Percentiles rank a stretch among this genome's conserved stretches.
These are phyloP conservation scores for Scenedesmus sp. DNA, from an alignment of 163 green algal species.

Conservation along the genomic window DNA sequence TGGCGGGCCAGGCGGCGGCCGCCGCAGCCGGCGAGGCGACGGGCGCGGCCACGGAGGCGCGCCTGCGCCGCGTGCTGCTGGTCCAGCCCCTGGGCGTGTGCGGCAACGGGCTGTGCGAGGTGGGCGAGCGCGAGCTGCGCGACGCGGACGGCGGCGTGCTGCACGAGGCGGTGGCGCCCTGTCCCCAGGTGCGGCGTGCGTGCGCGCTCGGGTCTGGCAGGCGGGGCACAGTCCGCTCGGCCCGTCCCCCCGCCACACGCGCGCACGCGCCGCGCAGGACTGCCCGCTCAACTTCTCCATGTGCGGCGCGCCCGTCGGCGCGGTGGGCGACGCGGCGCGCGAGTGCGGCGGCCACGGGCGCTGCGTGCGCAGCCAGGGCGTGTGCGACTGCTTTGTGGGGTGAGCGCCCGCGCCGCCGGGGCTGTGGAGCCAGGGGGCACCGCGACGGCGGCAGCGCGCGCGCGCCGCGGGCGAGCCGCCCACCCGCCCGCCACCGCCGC, in stretches of 20 bases:
- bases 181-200: neutral
- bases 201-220: too few species aligned
- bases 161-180: neutral
- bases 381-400: constrained; percentile 53
- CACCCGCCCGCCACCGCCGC: neutral
- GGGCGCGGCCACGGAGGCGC: neutral
- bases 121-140: constrained; percentile 48
- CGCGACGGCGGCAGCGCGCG: neutral
- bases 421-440: neutral
- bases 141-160: neutral
- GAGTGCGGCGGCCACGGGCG: constrained; percentile 50
- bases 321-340: neutral
- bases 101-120: constrained; percentile 62
- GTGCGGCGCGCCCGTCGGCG: constrained; percentile 29
- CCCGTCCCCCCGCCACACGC: too few species aligned
- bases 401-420: constrained; percentile 40
- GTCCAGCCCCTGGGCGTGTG: constrained; percentile 48
- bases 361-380: constrained; percentile 40
- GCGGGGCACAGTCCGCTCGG: too few species aligned
- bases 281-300: constrained; percentile 39
- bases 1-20: neutral
- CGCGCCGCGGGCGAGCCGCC: neutral
- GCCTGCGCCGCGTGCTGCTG: constrained; percentile 25
- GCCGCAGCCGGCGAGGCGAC: too few species aligned
- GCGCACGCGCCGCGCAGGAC: constrained; percentile 48